Conservation (phyloP, 2,329 filamentous ascomycete genomes). For the Lasiodiplodia hormozganensis region DNA sequence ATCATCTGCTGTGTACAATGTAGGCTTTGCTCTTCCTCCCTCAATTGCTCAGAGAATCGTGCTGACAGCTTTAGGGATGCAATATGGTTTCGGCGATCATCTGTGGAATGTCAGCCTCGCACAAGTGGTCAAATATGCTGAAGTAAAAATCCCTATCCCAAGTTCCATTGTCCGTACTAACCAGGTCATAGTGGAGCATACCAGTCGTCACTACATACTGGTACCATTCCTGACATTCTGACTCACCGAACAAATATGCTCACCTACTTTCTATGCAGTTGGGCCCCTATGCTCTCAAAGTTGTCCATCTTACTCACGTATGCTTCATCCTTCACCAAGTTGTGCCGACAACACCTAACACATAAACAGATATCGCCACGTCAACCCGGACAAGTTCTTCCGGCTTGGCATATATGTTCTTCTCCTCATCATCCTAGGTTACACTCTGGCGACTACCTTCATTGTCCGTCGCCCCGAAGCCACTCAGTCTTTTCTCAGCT, state of each 20-base stretch:
- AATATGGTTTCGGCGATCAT: constrained; percentile 13
- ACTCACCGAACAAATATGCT: neutral
- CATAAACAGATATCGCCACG: constrained; percentile 2
- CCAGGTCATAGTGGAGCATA: neutral
- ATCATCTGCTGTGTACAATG: neutral
- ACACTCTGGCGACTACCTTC: constrained; percentile 1
- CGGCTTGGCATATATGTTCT: constrained; percentile 11
- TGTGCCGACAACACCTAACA: neutral
- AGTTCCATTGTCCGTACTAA: neutral
- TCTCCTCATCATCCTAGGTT: constrained; percentile 2
- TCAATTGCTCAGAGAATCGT: neutral
- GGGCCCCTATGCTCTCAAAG: constrained; percentile 14
- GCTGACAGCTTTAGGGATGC: neutral
- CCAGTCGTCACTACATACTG: constrained; percentile 13
- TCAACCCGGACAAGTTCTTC: constrained; percentile 10
- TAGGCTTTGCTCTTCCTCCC: neutral
- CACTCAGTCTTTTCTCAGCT: neutral
- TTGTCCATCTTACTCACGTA: constrained; percentile 1
- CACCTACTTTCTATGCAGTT: neutral
- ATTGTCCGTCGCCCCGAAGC: neutral
- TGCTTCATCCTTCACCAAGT: neutral
- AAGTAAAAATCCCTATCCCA: neutral
- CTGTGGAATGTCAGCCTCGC: constrained; percentile 9
- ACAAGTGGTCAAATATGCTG: constrained; percentile 8
- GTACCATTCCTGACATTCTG: neutral